Conservation (phyloP, 371 early-diverging fungal species). For the Zopfochytrium polystomum region DNA sequence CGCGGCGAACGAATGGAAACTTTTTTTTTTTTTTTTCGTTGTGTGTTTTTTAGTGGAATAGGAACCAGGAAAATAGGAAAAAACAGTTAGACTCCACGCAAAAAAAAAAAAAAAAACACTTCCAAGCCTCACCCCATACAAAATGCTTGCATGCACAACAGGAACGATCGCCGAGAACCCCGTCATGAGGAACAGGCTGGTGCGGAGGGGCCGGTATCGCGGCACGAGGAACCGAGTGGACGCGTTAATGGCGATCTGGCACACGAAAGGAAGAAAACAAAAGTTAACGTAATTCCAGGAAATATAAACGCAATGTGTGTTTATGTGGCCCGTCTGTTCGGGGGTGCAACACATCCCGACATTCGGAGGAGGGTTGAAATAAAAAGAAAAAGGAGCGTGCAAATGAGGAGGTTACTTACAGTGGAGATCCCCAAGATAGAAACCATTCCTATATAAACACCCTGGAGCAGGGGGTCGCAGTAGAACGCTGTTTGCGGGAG, state of each 20-base stretch:
- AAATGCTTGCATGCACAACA: conserved; percentile 47
- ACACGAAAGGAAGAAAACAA: no score
- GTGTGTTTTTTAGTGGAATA: conserved; percentile 4
- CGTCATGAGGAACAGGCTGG: conserved; percentile 73
- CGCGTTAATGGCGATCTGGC: conserved; percentile 49
- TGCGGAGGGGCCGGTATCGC: conserved; percentile 75
- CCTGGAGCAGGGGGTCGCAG: conserved; percentile 60
- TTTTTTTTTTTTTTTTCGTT: background rate
- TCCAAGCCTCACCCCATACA: conserved; percentile 71
- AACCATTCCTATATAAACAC: conserved; percentile 63
- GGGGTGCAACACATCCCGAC: no score
- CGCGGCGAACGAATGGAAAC: conserved; percentile 45
- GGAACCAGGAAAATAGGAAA: conserved; percentile 14
- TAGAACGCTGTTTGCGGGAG: no score
- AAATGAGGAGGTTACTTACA: no score
- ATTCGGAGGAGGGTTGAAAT: no score
- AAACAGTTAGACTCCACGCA: conserved; percentile 73
- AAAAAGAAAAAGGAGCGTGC: no score
- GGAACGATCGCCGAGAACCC: conserved; percentile 79
- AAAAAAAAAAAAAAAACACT: conserved; percentile 73
- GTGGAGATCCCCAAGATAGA: conserved; percentile 35
- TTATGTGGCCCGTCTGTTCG: no score
- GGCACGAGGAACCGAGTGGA: conserved; percentile 40
- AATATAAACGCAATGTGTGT: no score
- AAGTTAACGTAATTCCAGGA: no score